phyloP scores from a whole-genome alignment of 2,329 filamentous ascomycete species.

The Myriangium duriaei region DNA sequence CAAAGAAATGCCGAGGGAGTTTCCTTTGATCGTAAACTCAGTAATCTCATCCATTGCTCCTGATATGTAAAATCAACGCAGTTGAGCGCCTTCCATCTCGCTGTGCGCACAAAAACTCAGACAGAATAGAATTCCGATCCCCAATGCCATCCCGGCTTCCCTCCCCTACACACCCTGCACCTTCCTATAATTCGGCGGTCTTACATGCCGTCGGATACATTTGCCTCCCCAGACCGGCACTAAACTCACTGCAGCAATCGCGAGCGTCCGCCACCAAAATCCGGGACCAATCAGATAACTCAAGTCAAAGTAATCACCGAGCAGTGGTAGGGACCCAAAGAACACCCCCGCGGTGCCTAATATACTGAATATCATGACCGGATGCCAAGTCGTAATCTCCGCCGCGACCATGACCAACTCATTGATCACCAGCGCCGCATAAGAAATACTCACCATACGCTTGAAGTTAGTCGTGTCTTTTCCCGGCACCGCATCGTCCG shows the following conservation, averaged over 20 bases:
- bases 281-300: constrained; percentile 63
- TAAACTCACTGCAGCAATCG: constrained; percentile 67
- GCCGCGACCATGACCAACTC: constrained; percentile 96
- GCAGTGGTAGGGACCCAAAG: constrained; percentile 69
- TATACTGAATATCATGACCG: constrained; percentile 75
- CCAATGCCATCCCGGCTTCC: no score
- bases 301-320: constrained; percentile 83
- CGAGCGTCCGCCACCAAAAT: constrained; percentile 78
- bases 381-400: constrained; percentile 94
- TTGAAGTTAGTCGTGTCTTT: constrained; percentile 20
- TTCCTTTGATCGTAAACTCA: no score
- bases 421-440: constrained; percentile 84
- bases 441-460: constrained; percentile 76
- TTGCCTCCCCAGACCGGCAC: constrained; percentile 82
- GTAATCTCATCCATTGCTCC: no score
- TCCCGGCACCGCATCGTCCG: constrained; percentile 13
- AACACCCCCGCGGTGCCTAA: constrained; percentile 74
- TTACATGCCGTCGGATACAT: constrained; percentile 69
- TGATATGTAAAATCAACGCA: no score
- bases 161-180: constrained; percentile 36
- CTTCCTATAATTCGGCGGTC: constrained; percentile 89
- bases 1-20: no score
- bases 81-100: no score
- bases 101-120: no score
- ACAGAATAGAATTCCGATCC: no score